Evolutionary conservation across 495 filamentous ascomycete species (phyloP).

Genomic region (Hapsidospora chrysogenum): DNA sequence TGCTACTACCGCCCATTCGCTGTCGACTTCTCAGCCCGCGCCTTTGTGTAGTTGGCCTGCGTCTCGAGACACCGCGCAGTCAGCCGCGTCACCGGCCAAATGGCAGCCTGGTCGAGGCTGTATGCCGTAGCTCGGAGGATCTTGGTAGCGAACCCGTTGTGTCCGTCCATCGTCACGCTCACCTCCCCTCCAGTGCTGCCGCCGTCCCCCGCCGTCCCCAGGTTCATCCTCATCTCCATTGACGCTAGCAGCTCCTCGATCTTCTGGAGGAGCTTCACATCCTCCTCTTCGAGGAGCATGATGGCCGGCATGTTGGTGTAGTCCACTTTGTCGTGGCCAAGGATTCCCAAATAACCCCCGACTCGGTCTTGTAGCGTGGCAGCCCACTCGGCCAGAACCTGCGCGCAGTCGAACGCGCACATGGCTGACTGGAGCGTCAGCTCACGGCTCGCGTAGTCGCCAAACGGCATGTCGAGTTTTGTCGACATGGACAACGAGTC

Average conservation of each 20-base stretch:
- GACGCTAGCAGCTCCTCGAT: constrained; percentile 65
- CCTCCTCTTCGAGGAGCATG: constrained; percentile 85
- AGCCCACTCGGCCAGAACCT: constrained; percentile 93
- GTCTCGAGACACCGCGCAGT: constrained; percentile 78
- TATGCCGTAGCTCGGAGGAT: constrained; percentile 74
- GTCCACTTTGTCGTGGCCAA: constrained; percentile 71
- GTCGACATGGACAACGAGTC: constrained; percentile 86
- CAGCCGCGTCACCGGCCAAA: constrained; percentile 90
- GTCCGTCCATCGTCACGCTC: constrained; percentile 40
- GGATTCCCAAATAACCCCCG: constrained; percentile 69
- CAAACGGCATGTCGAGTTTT: constrained; percentile 72
- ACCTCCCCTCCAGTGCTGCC: constrained; percentile 34
- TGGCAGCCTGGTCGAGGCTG: constrained; percentile 75
- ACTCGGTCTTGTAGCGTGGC: constrained; percentile 90
- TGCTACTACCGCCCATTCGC: no score
- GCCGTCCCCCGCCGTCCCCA: constrained; percentile 26
- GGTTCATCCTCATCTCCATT: constrained; percentile 65
- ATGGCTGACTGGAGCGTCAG: constrained; percentile 86
- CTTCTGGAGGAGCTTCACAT: constrained; percentile 72
- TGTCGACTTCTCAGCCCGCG: constrained; percentile 49
- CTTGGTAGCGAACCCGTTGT: constrained; percentile 68
- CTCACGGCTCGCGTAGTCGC: constrained; percentile 71
- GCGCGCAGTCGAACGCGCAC: constrained; percentile 92
- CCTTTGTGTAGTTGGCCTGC: constrained; percentile 65
- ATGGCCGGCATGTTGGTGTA: constrained; percentile 60